phyloP scores from a whole-genome alignment of 495 filamentous ascomycete species.

The Aspergillus campestris region DNA sequence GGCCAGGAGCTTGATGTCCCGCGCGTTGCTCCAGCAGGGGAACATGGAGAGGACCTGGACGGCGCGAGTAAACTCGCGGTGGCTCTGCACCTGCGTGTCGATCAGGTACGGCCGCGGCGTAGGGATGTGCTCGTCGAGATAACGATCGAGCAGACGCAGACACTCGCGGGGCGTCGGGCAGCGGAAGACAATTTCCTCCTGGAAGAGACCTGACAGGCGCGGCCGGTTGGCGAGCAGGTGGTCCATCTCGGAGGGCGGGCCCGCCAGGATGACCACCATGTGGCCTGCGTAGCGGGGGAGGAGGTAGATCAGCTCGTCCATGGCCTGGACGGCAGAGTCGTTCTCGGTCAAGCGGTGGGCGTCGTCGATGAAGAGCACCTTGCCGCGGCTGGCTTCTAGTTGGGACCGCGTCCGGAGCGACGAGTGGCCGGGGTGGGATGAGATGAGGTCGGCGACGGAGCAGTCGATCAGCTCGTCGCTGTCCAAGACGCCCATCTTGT shows the following conservation, averaged over 20 bases:
- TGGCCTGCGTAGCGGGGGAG: constrained; percentile 44
- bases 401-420: constrained; percentile 52
- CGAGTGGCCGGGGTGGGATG: constrained; percentile 48
- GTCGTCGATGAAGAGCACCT: constrained; percentile 61
- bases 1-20: constrained; percentile 9
- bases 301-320: constrained; percentile 54
- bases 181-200: constrained; percentile 44
- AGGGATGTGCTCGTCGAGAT: constrained; percentile 10
- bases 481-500: constrained; percentile 32
- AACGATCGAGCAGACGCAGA: constrained; percentile 30
- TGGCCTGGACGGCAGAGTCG: constrained; percentile 48
- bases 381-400: constrained; percentile 52
- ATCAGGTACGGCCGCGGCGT: constrained; percentile 6
- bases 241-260: constrained; percentile 57
- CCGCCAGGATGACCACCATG: constrained; percentile 57
- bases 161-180: constrained; percentile 36
- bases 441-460: constrained; percentile 32
- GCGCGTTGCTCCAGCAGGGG: constrained; percentile 15
- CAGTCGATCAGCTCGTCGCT: constrained; percentile 26
- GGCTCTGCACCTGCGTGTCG: constrained; percentile 5
- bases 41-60: constrained; percentile 15
- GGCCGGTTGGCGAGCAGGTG: constrained; percentile 51
- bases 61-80: constrained; percentile 14
- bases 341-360: constrained; percentile 50
- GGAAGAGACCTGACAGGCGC: constrained; percentile 52